Conservation (phyloP, 2,329 filamentous ascomycete genomes). For the Alternaria hordeiaustralica region DNA sequence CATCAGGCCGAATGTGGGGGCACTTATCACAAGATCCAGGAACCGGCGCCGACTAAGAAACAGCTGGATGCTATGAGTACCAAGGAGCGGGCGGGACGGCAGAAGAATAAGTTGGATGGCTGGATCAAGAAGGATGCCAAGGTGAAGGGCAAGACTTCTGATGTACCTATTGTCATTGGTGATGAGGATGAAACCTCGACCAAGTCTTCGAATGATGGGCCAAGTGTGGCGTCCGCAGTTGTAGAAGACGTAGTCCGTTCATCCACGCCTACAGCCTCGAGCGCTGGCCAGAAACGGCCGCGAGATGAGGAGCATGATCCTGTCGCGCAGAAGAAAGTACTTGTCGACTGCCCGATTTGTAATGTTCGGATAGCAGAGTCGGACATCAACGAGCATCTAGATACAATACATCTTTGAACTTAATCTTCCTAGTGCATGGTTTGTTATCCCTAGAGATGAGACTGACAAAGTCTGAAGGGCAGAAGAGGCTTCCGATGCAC, state of each 20-base stretch:
- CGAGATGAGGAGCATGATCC: constrained; percentile 17
- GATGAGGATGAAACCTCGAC: constrained; percentile 16
- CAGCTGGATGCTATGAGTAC: constrained; percentile 48
- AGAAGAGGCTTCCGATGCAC: not conserved
- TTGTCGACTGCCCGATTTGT: constrained; percentile 52
- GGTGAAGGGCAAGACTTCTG: constrained; percentile 20
- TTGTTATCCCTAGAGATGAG: accelerated
- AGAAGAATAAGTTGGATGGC: constrained; percentile 54
- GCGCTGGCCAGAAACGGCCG: constrained; percentile 29
- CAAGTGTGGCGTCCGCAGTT: constrained; percentile 8
- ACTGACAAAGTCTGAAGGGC: not conserved
- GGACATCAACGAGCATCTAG: constrained; percentile 51
- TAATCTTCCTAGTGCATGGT: not conserved
- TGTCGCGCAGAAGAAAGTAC: constrained; percentile 22
- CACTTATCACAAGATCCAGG: constrained; percentile 50
- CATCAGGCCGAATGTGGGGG: constrained; percentile 53
- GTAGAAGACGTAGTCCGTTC: constrained; percentile 5
- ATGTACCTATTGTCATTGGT: constrained; percentile 5
- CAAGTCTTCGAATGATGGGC: constrained; percentile 10
- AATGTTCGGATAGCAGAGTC: constrained; percentile 33
- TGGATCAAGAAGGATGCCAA: constrained; percentile 41
- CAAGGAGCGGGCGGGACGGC: constrained; percentile 50
- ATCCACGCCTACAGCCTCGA: not conserved
- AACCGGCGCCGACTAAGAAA: constrained; percentile 52
- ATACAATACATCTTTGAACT: constrained; percentile 33